A percentile compares a stretch with the other conserved stretches of the same genome.
phyloP scores from a whole-genome alignment of 2,329 filamentous ascomycete genomes.

The Endoconidiophora polonica region DNA sequence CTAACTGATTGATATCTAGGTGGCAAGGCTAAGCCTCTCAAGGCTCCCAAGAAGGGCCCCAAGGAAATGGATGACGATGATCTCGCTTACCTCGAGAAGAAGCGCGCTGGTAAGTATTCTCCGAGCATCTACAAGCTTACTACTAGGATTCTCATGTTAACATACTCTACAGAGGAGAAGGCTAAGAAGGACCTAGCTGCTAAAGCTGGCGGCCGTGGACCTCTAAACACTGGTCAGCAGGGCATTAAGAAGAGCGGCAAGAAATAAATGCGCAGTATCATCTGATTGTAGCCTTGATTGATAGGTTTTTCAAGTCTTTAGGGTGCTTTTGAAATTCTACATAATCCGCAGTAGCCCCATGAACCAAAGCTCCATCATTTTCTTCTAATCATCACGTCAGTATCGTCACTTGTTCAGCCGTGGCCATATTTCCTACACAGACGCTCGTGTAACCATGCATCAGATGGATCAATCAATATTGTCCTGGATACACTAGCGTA shows the following conservation, averaged over 20 bases:
- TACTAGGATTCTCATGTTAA: background rate
- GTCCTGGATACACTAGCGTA: too few species aligned
- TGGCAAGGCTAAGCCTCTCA: slow-evolving; percentile 72
- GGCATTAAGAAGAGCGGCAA: slow-evolving; percentile 98
- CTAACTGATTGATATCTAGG: slow-evolving; percentile 29
- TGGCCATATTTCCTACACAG: too few species aligned
- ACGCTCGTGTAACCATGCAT: too few species aligned
- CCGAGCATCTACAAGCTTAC: background rate
- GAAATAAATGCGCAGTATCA: slow-evolving; percentile 43
- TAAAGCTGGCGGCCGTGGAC: slow-evolving; percentile 74
- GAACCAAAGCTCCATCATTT: too few species aligned
- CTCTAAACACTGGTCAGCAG: slow-evolving; percentile 65
- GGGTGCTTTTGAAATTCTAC: background rate
- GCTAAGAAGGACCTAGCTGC: slow-evolving; percentile 70
- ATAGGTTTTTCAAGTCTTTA: background rate
- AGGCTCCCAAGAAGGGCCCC: slow-evolving; percentile 71
- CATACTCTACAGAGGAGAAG: slow-evolving; percentile 47
- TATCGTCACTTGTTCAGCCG: too few species aligned
- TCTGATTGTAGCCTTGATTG: background rate
- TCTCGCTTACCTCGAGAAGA: slow-evolving; percentile 65
- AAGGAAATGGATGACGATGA: slow-evolving; percentile 82
- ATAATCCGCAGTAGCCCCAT: background rate
- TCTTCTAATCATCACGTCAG: background rate
- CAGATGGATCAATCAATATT: too few species aligned
- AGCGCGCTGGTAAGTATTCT: slow-evolving; percentile 50